Evolutionary conservation across 1,284 basidiomycete genomes (phyloP).

Genomic region (Sporisorium sorghi): DNA sequence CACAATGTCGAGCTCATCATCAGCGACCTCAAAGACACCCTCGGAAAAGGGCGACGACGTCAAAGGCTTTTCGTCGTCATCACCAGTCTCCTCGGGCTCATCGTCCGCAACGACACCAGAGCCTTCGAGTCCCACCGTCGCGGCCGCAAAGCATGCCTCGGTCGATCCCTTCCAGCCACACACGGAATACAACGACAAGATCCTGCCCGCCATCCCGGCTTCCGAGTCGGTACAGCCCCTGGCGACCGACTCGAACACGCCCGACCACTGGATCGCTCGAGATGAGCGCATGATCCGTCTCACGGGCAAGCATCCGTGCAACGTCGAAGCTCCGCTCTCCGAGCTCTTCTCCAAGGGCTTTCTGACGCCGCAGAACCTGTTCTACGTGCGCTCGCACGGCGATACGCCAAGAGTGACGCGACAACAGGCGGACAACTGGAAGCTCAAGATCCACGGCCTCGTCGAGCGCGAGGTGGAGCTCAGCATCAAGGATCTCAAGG

Average conservation of each 20-base stretch:
- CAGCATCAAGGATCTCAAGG: slow-evolving; percentile 70
- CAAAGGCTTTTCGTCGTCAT: slow-evolving; percentile 19
- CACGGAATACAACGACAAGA: slow-evolving; percentile 29
- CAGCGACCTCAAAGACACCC: slow-evolving; percentile 32
- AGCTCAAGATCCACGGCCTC: slow-evolving; percentile 73
- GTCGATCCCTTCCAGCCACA: slow-evolving; percentile 30
- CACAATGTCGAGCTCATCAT: slow-evolving; percentile 24
- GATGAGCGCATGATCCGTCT: slow-evolving; percentile 60
- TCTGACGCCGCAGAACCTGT: slow-evolving; percentile 76
- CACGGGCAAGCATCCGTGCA: slow-evolving; percentile 74
- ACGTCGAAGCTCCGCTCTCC: slow-evolving; percentile 74
- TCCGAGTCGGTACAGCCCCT: slow-evolving; percentile 46
- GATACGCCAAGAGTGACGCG: slow-evolving; percentile 74
- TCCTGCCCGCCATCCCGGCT: slow-evolving; percentile 48
- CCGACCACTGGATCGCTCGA: slow-evolving; percentile 60
- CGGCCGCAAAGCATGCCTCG: neutral
- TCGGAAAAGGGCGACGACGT: slow-evolving; percentile 26
- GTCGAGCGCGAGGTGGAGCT: slow-evolving; percentile 54
- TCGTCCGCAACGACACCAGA: slow-evolving; percentile 42
- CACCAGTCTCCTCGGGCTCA: slow-evolving; percentile 18
- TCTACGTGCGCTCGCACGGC: slow-evolving; percentile 79
- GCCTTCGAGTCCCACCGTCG: slow-evolving; percentile 32
- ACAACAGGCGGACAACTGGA: slow-evolving; percentile 72
- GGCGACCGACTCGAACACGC: slow-evolving; percentile 55
- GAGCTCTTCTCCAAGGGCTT: slow-evolving; percentile 74